Base-by-base conservation (phyloP, 495 filamentous ascomycete species). In the Podospora pseudocomata region DNA sequence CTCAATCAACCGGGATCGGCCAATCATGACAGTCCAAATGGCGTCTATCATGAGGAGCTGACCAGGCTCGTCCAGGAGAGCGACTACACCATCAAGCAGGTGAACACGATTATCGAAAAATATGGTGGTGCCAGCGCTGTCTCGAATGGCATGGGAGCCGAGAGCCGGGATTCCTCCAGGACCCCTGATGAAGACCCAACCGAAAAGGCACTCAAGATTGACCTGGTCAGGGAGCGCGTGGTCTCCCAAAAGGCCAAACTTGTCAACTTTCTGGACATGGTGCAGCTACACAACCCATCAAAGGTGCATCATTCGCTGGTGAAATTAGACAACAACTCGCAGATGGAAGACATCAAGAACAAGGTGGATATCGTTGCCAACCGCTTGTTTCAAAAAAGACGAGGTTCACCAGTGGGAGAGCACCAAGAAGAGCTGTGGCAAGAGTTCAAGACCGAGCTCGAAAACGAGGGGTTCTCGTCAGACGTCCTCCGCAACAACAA, bases 281-380 rank as follows among this genome's bases (percentile, higher is more conserved):
- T 85, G 1, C 81, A 82, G 67, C 68, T 82, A 28, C 76, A 82
- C 44, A 79, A 80, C 61, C 77, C 80, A 0, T 71, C 73, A 32
- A 78, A 74, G 53, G 68, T 76, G n/a, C 79, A 69, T 30, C 72
- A 66, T n/a, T 67, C 68, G 56, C 58, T 67, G 39, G 63, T 68
- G 5, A 64, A 66, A 9, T 20, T 73, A 57, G 63, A 78, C 30
- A 34, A 32, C 62, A 65, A 71, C 65, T 65, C 74, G 27, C 69
- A 76, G 55, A 74, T 80, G 32, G 79, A 82, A 7, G 69, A 63
- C 28, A 81, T 84, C 70, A 81, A 80, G 71, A 78, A 82, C 71
- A 84, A 85, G 71, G 80, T 87, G 20, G 83, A 87, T 68, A 74
- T 67, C 23, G 81, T 86, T 65, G 84, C 84, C 5, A 77, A 79